phyloP scores from a whole-genome alignment of 768 basidiomycete genomes.

The Xanthoconium purpureum region DNA sequence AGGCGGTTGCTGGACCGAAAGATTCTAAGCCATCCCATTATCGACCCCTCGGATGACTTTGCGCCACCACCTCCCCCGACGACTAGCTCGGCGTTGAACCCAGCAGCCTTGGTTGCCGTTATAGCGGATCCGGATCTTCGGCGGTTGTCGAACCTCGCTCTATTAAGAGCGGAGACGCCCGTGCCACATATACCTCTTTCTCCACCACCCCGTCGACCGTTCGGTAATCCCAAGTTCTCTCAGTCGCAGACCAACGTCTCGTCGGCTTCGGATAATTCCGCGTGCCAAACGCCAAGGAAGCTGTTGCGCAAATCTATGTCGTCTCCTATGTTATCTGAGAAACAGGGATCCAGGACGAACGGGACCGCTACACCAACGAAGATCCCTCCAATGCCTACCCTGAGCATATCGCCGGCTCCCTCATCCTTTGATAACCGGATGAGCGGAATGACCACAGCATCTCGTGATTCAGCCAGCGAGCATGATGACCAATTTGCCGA shows the following conservation, averaged over 20 bases:
- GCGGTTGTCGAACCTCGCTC: slow-evolving; percentile 42
- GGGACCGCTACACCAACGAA: slow-evolving; percentile 31
- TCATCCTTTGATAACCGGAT: slow-evolving; percentile 26
- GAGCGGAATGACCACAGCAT: slow-evolving; percentile 22
- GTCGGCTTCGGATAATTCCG: slow-evolving; percentile 7
- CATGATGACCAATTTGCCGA: slow-evolving; percentile 34
- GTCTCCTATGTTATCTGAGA: slow-evolving; percentile 50
- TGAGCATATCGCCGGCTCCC: slow-evolving; percentile 30
- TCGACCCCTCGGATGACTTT: slow-evolving; percentile 33
- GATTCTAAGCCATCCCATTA: slow-evolving; percentile 41
- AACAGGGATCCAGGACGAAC: slow-evolving; percentile 35
- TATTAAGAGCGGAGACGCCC: slow-evolving; percentile 64
- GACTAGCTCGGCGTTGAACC: slow-evolving; percentile 3
- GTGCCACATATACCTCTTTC: slow-evolving; percentile 59
- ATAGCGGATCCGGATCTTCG: slow-evolving; percentile 33
- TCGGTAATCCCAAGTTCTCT: slow-evolving; percentile 45
- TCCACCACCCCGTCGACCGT: slow-evolving; percentile 57
- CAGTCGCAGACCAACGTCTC: slow-evolving; percentile 55
- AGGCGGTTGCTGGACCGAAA: slow-evolving; percentile 39
- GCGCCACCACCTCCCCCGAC: slow-evolving; percentile 25
- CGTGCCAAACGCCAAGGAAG: slow-evolving; percentile 13
- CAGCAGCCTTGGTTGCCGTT: slow-evolving; percentile 14
- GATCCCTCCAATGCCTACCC: slow-evolving; percentile 43
- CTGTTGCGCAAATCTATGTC: slow-evolving; percentile 49
- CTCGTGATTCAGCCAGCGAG: slow-evolving; percentile 40